phyloP scores from a whole-genome alignment of 1,139 yeast genomes.

The Geotrichum histeridarum region DNA sequence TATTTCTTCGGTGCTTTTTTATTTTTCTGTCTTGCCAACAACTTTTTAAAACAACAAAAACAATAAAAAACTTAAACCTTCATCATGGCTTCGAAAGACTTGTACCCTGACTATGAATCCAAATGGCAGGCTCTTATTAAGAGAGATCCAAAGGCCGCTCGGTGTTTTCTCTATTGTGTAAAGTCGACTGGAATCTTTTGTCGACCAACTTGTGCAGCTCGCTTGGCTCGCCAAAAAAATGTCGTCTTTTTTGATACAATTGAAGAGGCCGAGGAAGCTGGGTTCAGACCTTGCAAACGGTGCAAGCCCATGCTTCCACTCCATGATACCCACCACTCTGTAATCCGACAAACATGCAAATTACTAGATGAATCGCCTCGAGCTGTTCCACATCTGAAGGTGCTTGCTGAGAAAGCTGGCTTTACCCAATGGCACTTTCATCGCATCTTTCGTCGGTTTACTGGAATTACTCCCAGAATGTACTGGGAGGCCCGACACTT shows the following conservation, averaged over 20 bases:
- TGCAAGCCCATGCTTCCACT: slow-evolving; percentile 27
- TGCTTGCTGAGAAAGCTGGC: slow-evolving; percentile 25
- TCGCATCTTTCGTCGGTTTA: slow-evolving; percentile 32
- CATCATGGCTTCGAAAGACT: background rate
- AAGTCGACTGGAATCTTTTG: slow-evolving; percentile 27
- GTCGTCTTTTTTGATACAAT: slow-evolving; percentile 23
- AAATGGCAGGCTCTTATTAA: slow-evolving; percentile 26
- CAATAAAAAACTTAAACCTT: background rate
- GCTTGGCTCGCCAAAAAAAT: slow-evolving; percentile 25
- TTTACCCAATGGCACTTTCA: slow-evolving; percentile 34
- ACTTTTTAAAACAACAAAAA: background rate
- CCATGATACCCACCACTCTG: slow-evolving; percentile 25
- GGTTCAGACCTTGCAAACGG: slow-evolving; percentile 29
- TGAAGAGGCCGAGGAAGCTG: slow-evolving; percentile 24
- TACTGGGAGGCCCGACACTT: slow-evolving; percentile 21
- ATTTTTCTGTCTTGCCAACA: background rate
- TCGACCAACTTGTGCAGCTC: slow-evolving; percentile 29
- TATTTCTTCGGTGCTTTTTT: background rate
- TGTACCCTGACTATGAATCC: slow-evolving; percentile 20
- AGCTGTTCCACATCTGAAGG: slow-evolving; percentile 20
- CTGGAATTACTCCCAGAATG: slow-evolving; percentile 23
- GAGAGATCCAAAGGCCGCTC: slow-evolving; percentile 28
- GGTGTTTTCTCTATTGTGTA: slow-evolving; percentile 28
- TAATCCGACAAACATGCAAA: slow-evolving; percentile 24
- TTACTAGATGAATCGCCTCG: slow-evolving; percentile 19